These are phyloP conservation scores for Coniochaeta sp. DNA, from an alignment of 2,329 filamentous ascomycete genomes.

Conservation along the genomic window DNA sequence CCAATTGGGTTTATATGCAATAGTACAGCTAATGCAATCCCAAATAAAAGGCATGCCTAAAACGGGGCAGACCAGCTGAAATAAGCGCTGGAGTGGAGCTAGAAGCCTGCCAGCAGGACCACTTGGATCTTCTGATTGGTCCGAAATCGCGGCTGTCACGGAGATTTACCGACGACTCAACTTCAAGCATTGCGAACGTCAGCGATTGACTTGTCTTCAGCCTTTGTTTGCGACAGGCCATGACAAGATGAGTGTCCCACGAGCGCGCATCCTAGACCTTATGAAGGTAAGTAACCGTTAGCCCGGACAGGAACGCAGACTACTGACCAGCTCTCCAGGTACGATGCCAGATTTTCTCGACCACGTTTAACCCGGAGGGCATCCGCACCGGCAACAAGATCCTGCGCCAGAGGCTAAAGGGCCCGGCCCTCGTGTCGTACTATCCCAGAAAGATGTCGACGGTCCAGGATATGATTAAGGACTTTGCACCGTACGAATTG, in stretches of 20 bases:
- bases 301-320: not conserved
- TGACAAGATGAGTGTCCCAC: slow-evolving; percentile 50
- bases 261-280: slow-evolving; percentile 59
- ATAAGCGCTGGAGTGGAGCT: not conserved
- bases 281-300: slow-evolving; percentile 56
- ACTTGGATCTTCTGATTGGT: not conserved
- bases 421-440: slow-evolving; percentile 77
- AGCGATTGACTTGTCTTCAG: not conserved
- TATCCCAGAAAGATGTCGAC: slow-evolving; percentile 73
- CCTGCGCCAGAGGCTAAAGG: slow-evolving; percentile 77
- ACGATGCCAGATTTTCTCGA: slow-evolving; percentile 88
- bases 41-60: not conserved
- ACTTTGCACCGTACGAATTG: slow-evolving; percentile 55
- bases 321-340: slow-evolving; percentile 43
- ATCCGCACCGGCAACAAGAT: slow-evolving; percentile 85
- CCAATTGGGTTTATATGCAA: too few species aligned
- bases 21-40: too few species aligned
- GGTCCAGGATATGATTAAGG: slow-evolving; percentile 64
- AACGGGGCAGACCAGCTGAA: not conserved
- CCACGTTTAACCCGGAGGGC: slow-evolving; percentile 80
- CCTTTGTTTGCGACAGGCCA: not conserved
- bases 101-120: not conserved
- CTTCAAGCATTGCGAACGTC: not conserved
- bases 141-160: not conserved
- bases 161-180: not conserved